These are phyloP conservation scores for Yamadazyma atlantica DNA, from an alignment of 1,139 yeast genomes.

Conservation along the genomic window DNA sequence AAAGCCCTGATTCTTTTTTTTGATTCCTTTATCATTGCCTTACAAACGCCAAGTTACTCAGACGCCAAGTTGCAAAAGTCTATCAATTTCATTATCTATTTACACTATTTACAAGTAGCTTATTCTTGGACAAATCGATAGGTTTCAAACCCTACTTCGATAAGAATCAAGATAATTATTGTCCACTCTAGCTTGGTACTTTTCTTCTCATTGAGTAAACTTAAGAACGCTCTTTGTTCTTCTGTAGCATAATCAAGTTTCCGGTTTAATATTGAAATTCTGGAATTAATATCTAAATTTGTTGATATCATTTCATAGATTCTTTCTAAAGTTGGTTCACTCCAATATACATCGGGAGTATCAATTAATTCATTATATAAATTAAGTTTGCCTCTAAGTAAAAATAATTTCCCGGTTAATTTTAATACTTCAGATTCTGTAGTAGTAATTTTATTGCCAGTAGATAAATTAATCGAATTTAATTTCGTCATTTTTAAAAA, in stretches of 20 bases:
- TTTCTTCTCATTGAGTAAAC: constrained; percentile 74
- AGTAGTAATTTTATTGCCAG: constrained; percentile 57
- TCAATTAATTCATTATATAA: constrained; percentile 87
- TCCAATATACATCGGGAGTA: constrained; percentile 92
- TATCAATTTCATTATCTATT: too few species aligned
- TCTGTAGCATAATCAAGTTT: constrained; percentile 90
- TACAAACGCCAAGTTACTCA: too few species aligned
- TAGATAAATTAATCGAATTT: constrained; percentile 65
- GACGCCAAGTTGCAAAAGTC: too few species aligned
- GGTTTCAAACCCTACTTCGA: constrained; percentile 77
- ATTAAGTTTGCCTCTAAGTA: constrained; percentile 78
- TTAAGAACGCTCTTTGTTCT: constrained; percentile 74
- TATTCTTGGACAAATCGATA: constrained; percentile 10
- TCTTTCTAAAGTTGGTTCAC: constrained; percentile 79
- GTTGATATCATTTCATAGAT: constrained; percentile 71
- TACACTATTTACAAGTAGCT: constrained; percentile 2
- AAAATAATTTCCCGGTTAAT: constrained; percentile 71
- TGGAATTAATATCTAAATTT: constrained; percentile 69
- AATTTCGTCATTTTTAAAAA: constrained; percentile 62
- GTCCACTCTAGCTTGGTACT: constrained; percentile 84
- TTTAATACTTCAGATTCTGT: constrained; percentile 64
- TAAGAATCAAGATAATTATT: constrained; percentile 74
- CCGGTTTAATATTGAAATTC: constrained; percentile 77
- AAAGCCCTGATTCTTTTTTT: too few species aligned
- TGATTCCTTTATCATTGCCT: too few species aligned